Evolutionary conservation across 257 asterid genomes (phyloP).

Genomic region (Penstemon eatonii): DNA sequence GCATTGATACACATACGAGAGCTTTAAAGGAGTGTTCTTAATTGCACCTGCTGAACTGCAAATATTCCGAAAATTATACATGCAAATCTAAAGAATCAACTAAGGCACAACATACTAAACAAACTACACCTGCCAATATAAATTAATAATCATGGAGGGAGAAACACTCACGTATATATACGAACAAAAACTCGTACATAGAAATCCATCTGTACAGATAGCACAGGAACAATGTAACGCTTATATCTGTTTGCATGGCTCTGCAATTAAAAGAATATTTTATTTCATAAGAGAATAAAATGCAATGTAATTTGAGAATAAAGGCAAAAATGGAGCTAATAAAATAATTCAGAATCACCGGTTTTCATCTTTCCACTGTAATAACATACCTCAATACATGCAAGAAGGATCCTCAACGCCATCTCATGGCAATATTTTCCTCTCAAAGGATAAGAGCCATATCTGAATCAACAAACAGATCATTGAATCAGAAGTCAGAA

Average conservation of each 20-base stretch:
- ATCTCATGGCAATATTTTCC: constrained; percentile 97
- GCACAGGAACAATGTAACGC: constrained; percentile 87
- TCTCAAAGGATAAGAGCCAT: constrained; percentile 91
- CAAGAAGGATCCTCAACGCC: constrained; percentile 97
- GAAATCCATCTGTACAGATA: constrained; percentile 96
- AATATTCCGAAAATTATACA: constrained; percentile 29
- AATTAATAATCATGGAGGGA: not conserved
- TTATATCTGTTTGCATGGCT: constrained; percentile 98
- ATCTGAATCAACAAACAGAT: constrained; percentile 48
- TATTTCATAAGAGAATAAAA: constrained; percentile 3
- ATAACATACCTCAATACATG: constrained; percentile 83
- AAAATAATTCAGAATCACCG: constrained; percentile 1
- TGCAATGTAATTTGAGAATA: not conserved
- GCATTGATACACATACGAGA: constrained; percentile 93
- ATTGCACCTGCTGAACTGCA: constrained; percentile 92
- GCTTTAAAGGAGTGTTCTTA: constrained; percentile 93
- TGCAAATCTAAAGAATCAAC: not conserved
- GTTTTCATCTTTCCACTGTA: not conserved
- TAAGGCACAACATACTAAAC: not conserved
- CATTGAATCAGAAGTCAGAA: constrained; percentile 23
- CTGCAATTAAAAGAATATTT: constrained; percentile 39
- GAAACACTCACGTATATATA: constrained; percentile 50
- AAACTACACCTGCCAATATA: not conserved
- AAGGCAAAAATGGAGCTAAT: not conserved
- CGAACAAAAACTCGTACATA: constrained; percentile 96